Evolutionary conservation across 371 early-diverging fungal genomes (phyloP).

Genomic region (Mucor velutinosus): DNA sequence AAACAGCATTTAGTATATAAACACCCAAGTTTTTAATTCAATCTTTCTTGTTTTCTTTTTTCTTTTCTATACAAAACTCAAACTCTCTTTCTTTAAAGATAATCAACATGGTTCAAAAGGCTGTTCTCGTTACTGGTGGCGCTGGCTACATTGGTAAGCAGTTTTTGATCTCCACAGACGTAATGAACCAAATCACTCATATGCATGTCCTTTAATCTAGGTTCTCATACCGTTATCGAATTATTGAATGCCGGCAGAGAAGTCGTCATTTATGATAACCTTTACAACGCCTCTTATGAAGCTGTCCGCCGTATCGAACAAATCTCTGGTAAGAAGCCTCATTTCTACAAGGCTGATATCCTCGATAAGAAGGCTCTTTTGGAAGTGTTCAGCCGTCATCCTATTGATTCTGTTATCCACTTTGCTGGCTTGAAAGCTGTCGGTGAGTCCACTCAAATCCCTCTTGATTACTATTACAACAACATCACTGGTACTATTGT

Average conservation of each 20-base stretch:
- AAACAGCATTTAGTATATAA: neutral
- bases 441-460: constrained; percentile 78
- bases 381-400: constrained; percentile 66
- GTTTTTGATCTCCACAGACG: neutral
- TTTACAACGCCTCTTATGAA: constrained; percentile 77
- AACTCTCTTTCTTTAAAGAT: constrained; percentile 1
- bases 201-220: constrained; percentile 44
- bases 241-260: constrained; percentile 67
- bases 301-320: constrained; percentile 71
- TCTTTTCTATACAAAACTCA: neutral
- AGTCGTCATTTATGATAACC: constrained; percentile 85
- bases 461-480: constrained; percentile 86
- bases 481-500: constrained; percentile 76
- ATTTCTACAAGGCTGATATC: constrained; percentile 76
- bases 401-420: constrained; percentile 74
- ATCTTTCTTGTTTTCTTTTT: neutral
- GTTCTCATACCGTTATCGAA: constrained; percentile 91
- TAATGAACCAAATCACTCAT: neutral
- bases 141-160: constrained; percentile 59
- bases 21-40: neutral
- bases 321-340: constrained; percentile 59
- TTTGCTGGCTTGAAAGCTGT: constrained; percentile 87
- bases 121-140: constrained; percentile 56
- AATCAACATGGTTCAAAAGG: constrained; percentile 27
- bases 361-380: constrained; percentile 63